Conservation (phyloP, 2,329 filamentous ascomycete species). For the Diaporthe sp. region DNA sequence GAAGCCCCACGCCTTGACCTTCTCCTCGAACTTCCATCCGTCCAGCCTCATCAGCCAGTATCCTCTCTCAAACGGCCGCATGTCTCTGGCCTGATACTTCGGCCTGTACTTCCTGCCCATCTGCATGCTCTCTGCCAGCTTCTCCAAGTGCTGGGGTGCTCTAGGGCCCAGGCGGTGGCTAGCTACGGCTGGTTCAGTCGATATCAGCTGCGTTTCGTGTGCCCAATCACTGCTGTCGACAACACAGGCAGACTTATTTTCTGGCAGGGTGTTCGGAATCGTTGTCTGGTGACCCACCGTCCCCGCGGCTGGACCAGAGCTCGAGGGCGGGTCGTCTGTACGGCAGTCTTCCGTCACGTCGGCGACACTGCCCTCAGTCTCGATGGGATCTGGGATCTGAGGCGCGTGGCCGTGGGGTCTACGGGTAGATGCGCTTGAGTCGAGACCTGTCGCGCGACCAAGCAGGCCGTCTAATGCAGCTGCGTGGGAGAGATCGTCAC, state of each 20-base stretch:
- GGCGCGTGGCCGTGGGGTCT: neutral
- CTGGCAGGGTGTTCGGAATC: neutral
- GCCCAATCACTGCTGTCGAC: conserved; percentile 31
- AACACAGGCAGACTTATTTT: no score
- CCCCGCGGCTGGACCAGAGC: neutral
- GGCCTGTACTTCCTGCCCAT: conserved; percentile 69
- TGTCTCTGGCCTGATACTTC: conserved; percentile 58
- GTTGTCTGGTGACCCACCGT: neutral
- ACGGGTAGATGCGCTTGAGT: neutral
- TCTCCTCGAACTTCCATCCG: conserved; percentile 64
- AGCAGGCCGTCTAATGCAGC: neutral
- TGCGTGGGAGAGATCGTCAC: neutral
- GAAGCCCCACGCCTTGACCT: conserved; percentile 72
- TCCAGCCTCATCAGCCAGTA: conserved; percentile 79
- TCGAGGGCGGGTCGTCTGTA: neutral
- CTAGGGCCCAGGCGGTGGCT: conserved; percentile 56
- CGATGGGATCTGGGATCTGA: neutral
- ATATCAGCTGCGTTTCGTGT: conserved; percentile 11
- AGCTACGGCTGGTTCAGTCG: conserved; percentile 63
- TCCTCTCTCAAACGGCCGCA: conserved; percentile 78
- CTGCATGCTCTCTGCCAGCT: conserved; percentile 67
- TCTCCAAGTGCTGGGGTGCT: conserved; percentile 61
- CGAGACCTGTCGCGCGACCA: neutral
- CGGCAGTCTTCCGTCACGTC: neutral
- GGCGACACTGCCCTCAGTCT: neutral